Percentiles rank a stretch among this genome's conserved stretches.
Evolutionary conservation across 169 alveolate species (phyloP).

Genomic region (Cryptosporidium baileyi): DNA sequence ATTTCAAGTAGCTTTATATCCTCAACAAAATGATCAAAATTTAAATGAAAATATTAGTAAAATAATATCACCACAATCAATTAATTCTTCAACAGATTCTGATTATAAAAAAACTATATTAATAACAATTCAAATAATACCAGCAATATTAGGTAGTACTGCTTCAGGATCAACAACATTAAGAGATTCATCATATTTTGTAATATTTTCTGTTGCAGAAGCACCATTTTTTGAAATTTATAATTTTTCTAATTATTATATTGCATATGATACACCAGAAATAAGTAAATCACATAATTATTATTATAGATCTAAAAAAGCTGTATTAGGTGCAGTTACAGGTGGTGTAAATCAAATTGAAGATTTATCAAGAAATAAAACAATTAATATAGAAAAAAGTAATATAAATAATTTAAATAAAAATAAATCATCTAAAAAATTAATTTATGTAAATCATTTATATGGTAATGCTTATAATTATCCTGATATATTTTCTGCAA

Average conservation of each 20-base stretch:
- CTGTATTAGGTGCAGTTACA: constrained; percentile 28
- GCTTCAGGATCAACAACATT: constrained; percentile 41
- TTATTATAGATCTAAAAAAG: constrained; percentile 57
- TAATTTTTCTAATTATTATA: constrained; percentile 37
- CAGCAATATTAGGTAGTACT: constrained; percentile 37
- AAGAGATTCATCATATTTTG: constrained; percentile 40
- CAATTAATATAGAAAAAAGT: not conserved
- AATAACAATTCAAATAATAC: constrained; percentile 43
- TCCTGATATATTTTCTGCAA: constrained; percentile 66
- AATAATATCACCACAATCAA: not conserved
- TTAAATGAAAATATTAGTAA: too few relatives aligned
- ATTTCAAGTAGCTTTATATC: constrained; percentile 37
- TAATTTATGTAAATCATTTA: constrained; percentile 14
- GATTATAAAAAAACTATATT: constrained; percentile 3
- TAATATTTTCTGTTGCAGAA: constrained; percentile 58
- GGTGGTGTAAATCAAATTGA: not conserved
- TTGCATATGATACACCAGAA: constrained; percentile 67
- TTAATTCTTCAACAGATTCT: not conserved
- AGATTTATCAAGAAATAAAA: not conserved
- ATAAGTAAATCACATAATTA: constrained; percentile 39
- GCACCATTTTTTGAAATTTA: constrained; percentile 66
- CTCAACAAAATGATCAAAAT: constrained; percentile 1
- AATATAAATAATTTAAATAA: not conserved
- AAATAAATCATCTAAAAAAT: not conserved
- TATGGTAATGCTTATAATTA: constrained; percentile 17